Evolutionary conservation across 257 asterid genomes (phyloP), one percentile per base, ranked within the genome.

Genomic region (Marsdenia floribunda): DNA sequence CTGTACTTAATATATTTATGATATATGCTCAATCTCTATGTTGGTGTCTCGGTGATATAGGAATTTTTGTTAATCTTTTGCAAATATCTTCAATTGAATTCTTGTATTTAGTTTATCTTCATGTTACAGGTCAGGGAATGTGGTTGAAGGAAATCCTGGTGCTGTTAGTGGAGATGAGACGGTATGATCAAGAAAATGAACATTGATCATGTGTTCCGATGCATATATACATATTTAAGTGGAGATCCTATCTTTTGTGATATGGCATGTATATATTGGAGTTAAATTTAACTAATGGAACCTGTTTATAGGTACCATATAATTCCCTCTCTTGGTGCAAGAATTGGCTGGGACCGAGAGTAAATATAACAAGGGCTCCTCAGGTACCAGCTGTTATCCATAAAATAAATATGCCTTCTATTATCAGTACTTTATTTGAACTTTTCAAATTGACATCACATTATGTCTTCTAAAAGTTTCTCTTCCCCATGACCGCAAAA

Each of bases 271-370:
- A 35, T 55, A 37, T 38, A 71, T 53, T 38, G 52, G 64, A 22
- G 78, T 79, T 78, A 42, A 59, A 52, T 75, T 79, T 82, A 60
- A 63, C 63, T 79, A 46, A 75, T 61, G 70, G 74, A 58, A 72
- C 85, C 76, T 79, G 82, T 83, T 58, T 72, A 29, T 75, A 95
- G 99, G 99, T 95, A 72, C 91, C 99, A 13, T 95, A 92, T 74
- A 49, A 95, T 88, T 93, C 98, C 71, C 98, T 93, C 86, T 93
- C 98, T 78, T 93, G 97, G 97, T 93, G 98, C 97, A 93, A 93
- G 92, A 91, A 75, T 85, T 93, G 97, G 98, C 85, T 93, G 77
- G 98, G 98, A 80, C 82, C 93, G 58, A 85, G 87, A 84, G 97
- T 93, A 70, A 93, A 93, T 76, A 87, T 93, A 79, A 93, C 98